Conservation (phyloP, 2,329 filamentous ascomycete species). For the Lecanosticta acicola region DNA sequence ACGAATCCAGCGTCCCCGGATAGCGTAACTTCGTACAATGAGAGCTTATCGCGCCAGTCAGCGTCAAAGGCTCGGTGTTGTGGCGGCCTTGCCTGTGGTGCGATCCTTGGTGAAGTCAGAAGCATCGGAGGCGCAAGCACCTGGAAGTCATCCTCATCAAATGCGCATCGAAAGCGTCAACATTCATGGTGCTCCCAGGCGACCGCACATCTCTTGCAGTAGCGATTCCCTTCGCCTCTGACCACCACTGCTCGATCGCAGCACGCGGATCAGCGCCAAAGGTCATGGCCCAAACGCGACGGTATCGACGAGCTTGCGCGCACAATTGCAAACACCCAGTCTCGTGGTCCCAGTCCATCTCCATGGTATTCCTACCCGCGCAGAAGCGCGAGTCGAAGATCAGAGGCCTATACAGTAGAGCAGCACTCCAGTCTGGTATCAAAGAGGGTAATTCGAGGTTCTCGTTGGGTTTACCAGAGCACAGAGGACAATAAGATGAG, state of each 20-base stretch:
- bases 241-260: constrained; percentile 23
- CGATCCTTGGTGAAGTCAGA: too few relatives aligned
- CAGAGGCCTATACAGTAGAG: constrained; percentile 23
- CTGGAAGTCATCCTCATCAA: too few relatives aligned
- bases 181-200: constrained; percentile 23
- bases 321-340: constrained; percentile 21
- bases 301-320: constrained; percentile 27
- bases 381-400: constrained; percentile 23
- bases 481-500: constrained; percentile 27
- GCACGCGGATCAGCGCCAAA: constrained; percentile 5
- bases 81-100: too few relatives aligned
- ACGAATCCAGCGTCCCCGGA: too few relatives aligned
- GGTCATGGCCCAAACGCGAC: constrained; percentile 20
- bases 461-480: constrained; percentile 27
- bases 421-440: constrained; percentile 28
- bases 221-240: constrained; percentile 22
- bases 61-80: too few relatives aligned
- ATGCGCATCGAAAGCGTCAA: constrained; percentile 26
- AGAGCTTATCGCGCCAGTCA: too few relatives aligned
- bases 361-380: constrained; percentile 23
- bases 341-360: constrained; percentile 27
- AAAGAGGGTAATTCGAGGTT: constrained; percentile 16
- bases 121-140: too few relatives aligned
- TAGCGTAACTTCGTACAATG: too few relatives aligned
- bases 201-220: constrained; percentile 21